A percentile compares a stretch with the other conserved stretches of the same genome.
phyloP scores from a whole-genome alignment of 2,329 filamentous ascomycete genomes.

The Verticillium nubilum region DNA sequence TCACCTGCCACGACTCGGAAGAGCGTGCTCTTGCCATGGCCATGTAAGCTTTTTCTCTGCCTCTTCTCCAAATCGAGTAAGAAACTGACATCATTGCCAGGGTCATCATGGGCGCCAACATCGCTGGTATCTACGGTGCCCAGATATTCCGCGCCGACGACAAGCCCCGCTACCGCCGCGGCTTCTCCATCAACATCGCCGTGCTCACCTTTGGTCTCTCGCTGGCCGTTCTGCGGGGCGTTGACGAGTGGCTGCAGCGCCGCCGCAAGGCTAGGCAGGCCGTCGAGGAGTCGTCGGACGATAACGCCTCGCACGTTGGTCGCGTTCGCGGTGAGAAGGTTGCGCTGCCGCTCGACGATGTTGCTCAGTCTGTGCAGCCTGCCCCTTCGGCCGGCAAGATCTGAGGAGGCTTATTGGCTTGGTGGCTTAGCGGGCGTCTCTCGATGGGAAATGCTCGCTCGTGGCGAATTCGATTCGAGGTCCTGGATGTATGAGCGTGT shows the following conservation, averaged over 20 bases:
- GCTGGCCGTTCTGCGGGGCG: slow-evolving; percentile 33
- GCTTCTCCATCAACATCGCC: slow-evolving; percentile 39
- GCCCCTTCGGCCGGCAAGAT: not conserved
- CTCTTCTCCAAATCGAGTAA: not conserved
- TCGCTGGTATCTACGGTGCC: slow-evolving; percentile 54
- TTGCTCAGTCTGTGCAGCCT: not conserved
- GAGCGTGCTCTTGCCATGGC: slow-evolving; percentile 56
- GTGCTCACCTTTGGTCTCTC: slow-evolving; percentile 36
- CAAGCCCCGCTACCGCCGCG: slow-evolving; percentile 42
- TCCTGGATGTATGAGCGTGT: not conserved
- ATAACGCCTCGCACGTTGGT: not conserved
- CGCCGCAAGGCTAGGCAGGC: not conserved
- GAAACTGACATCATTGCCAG: slow-evolving; percentile 14
- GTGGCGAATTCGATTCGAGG: not conserved
- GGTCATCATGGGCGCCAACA: slow-evolving; percentile 58
- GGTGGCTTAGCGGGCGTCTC: not conserved
- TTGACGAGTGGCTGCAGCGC: slow-evolving; percentile 29
- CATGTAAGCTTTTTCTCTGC: slow-evolving; percentile 28
- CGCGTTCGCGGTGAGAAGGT: not conserved
- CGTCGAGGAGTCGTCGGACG: not conserved
- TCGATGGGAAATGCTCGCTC: not conserved
- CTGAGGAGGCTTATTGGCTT: not conserved
- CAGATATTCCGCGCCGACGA: slow-evolving; percentile 54
- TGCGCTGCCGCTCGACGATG: not conserved
- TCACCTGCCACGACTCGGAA: slow-evolving; percentile 50